These are phyloP conservation scores for Lantana camara DNA, from an alignment of 257 asterid genomes.

Conservation along the genomic window DNA sequence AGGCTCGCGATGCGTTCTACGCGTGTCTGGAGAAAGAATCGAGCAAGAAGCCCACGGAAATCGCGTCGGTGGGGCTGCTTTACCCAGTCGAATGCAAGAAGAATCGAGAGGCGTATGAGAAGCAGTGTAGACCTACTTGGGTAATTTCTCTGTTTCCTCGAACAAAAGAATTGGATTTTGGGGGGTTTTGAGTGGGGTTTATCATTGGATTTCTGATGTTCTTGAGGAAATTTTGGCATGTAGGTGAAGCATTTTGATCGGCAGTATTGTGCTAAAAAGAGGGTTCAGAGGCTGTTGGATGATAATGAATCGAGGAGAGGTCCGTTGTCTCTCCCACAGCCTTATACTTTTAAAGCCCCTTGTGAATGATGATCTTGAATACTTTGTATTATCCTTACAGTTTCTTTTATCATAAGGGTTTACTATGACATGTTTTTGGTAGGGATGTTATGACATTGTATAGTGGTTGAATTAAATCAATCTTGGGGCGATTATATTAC, in stretches of 20 bases:
- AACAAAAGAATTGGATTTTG: not conserved
- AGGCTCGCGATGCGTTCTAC: conserved; percentile 98
- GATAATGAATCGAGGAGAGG: conserved; percentile 90
- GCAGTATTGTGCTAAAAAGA: conserved; percentile 87
- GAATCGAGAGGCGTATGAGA: conserved; percentile 59
- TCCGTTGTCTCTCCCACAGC: conserved; percentile 87
- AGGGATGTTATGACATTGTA: not conserved
- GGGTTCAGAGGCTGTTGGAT: conserved; percentile 87
- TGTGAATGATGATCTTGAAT: conserved; percentile 31
- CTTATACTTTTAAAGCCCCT: conserved; percentile 56
- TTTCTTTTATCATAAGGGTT: not conserved
- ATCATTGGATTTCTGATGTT: not conserved
- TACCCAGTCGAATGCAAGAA: conserved; percentile 90
- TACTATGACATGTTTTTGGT: not conserved
- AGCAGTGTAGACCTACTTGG: conserved; percentile 89
- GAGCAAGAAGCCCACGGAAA: conserved; percentile 78
- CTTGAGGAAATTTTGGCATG: not conserved
- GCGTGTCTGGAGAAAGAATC: conserved; percentile 78
- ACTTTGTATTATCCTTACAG: not conserved
- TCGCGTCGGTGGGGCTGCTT: conserved; percentile 79
- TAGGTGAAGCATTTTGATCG: conserved; percentile 97
- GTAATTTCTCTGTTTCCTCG: conserved; percentile 44
- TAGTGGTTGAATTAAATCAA: not conserved
- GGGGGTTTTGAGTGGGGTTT: not conserved
- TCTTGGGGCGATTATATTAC: no score